Evolutionary conservation across 2,329 filamentous ascomycete species (phyloP), one percentile per base, ranked within the genome.

Genomic region (Scedosporium minutisporum): DNA sequence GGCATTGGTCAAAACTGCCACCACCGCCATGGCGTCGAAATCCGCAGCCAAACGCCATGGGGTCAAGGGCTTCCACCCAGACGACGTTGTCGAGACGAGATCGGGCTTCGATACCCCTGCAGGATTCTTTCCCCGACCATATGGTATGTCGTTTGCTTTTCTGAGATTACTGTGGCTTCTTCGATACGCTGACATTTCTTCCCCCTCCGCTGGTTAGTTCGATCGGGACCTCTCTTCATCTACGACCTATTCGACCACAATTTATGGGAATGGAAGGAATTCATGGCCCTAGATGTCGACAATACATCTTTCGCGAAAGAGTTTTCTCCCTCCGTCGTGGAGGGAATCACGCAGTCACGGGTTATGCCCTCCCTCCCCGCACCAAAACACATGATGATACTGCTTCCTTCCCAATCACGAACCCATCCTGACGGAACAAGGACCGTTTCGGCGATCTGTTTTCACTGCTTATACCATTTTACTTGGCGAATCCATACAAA

Each of bases 171-270:
- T 14, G 29, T 46, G 18, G 10, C 38, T 21, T 29, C 2, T 25
- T 25, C 10, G 18, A 27, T 6, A 46, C 46, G 12, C 29, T 46
- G 42, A 18, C 4, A 12, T 60, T 23, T 33, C 29, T 7, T 9
- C 5, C 29, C 29, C 9, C 33, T 55, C 12, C 12, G 12, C 5
- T 12, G 7, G 9, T n/a, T 57, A 66, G 65, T 53, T 38, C 62
- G 65, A 18, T 65, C 65, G 23, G 62, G 63, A 2, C 65, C 65
- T 2, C 62, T 66, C 16, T 63, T 66, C 55, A 61, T 66, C 16
- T 63, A 66, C 48, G 65, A 66, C 48, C 60, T 66, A 12, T 64
- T 66, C 44, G 64, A 66, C 55, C 65, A 66, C 12, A 65, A 63
- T 23, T 33, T 66, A 25, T 48, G 61, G 42, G 65, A 66, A 63